Conservation (phyloP, 768 basidiomycete species). For the Mrakia hoshinonis region DNA sequence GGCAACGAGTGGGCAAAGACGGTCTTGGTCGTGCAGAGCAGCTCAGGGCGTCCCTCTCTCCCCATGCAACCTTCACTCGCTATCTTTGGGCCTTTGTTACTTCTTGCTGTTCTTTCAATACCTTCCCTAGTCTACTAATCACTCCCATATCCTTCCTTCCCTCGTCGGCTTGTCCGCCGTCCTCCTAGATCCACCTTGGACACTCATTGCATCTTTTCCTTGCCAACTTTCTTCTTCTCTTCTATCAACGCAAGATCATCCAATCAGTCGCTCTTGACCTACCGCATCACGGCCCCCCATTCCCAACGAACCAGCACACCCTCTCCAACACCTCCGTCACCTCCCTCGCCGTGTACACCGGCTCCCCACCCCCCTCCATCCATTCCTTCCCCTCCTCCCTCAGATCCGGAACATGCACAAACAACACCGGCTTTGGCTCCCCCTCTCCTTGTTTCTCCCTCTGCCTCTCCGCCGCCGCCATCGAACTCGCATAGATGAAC, state of each 20-base stretch:
- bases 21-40: neutral
- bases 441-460: too few species aligned
- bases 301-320: neutral
- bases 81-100: too few species aligned
- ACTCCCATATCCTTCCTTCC: neutral
- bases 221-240: neutral
- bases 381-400: neutral
- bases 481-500: neutral
- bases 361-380: neutral
- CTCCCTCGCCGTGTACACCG: neutral
- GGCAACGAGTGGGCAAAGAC: neutral
- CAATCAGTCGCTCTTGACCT: neutral
- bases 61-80: neutral
- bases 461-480: too few species aligned
- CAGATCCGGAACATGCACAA: conserved; percentile 1
- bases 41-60: neutral
- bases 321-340: neutral
- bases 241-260: neutral
- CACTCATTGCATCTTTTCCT: neutral
- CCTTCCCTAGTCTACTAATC: neutral
- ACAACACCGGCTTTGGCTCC: neutral
- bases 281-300: neutral
- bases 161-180: neutral
- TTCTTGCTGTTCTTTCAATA: neutral
- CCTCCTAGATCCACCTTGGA: neutral